phyloP scores from a whole-genome alignment of 345 rosid species.

The Camelina laxa region DNA sequence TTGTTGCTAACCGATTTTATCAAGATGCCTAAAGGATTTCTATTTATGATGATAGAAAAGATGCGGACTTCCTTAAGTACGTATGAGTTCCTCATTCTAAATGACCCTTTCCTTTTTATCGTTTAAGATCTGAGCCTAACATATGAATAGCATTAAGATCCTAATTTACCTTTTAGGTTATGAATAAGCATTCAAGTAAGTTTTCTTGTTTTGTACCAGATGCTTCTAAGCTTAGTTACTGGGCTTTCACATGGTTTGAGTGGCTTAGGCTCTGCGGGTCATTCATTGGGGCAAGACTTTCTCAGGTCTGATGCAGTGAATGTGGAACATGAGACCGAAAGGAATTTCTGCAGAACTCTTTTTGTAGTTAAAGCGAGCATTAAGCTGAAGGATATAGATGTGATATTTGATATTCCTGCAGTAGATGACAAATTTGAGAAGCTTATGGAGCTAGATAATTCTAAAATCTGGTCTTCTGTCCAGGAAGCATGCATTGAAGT shows the following conservation, averaged over 20 bases:
- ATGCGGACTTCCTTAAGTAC: constrained; percentile 16
- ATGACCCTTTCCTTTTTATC: constrained; percentile 11
- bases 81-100: constrained; percentile 19
- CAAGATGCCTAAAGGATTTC: constrained; percentile 26
- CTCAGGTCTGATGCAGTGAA: constrained; percentile 45
- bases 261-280: constrained; percentile 44
- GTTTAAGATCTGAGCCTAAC: constrained; percentile 22
- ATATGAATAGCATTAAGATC: constrained; percentile 29
- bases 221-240: constrained; percentile 57
- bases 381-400: constrained; percentile 59
- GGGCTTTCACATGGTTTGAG: constrained; percentile 50
- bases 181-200: constrained; percentile 27
- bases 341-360: constrained; percentile 41
- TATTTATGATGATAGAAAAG: constrained; percentile 24
- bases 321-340: constrained; percentile 49
- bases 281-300: constrained; percentile 49
- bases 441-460: constrained; percentile 46
- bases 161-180: constrained; percentile 14
- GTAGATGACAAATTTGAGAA: constrained; percentile 43
- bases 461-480: constrained; percentile 67
- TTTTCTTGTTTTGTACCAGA: constrained; percentile 59
- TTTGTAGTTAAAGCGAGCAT: constrained; percentile 55
- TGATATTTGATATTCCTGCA: constrained; percentile 63
- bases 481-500: constrained; percentile 51
- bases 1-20: constrained; percentile 10